Evolutionary conservation across 148 eudicot species (phyloP), one percentile per base, ranked within the genome.

Genomic region (Bassia scoparia): DNA sequence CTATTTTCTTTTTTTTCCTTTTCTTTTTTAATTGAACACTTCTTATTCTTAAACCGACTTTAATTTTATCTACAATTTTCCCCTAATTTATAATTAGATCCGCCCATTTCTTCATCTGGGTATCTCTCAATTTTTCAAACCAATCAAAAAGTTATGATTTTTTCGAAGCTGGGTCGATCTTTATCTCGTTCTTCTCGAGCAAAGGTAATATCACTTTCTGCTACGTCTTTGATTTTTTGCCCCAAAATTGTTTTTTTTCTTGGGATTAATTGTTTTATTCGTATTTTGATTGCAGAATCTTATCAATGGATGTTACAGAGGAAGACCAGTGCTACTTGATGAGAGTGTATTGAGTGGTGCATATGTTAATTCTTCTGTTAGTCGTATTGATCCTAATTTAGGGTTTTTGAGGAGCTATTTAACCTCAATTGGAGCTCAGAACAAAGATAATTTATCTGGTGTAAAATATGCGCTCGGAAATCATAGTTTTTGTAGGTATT

Each of bases 361-460:
- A 21, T 15, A 48, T 65, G 61, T 68, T 11, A 73, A 79, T 67
- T 58, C 52, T 3, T 68, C 69, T 60, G 56, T 65, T 31, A 69
- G 63, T 74, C 79, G 60, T 31, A 34, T 78, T 35, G 87, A 89
- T 69, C 79, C 76, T 3, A 84, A 86, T 27, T 72, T 92, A 75
- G 90, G 86, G 83, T 72, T 86, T 72, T 38, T 89, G 69, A 92
- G 95, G 83, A 81, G 82, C 35, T 92, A 89, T 85, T 55, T 92
- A 43, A 80, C 87, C 56, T 77, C 89, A 12, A 43, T 83, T 71
- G 88, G 92, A 67, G 80, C 78, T 53, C 67, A 64, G 23, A 84
- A 76, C 18, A 80, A 81, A 46, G 76, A 71, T 31, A 34, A 44
- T 82, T 60, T 88, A 58, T 84, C 86, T 6, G 90, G 89, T 79